Conservation (phyloP, 2,329 filamentous ascomycete species). For the Dichotomopilus funicola region DNA sequence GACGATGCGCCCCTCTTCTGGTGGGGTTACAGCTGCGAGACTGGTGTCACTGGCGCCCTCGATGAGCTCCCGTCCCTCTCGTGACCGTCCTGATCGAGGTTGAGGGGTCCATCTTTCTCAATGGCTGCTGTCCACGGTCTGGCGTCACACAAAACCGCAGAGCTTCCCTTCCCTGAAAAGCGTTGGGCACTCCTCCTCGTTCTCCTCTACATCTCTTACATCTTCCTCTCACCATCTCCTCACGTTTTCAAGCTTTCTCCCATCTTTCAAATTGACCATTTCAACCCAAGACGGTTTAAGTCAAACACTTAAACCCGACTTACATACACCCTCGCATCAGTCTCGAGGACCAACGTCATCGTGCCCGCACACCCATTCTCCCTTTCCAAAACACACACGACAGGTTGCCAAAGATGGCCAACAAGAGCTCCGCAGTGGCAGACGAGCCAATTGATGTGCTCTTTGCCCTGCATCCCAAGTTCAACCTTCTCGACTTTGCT, state of each 20-base stretch:
- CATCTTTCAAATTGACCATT: not conserved
- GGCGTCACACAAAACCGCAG: conserved; percentile 15
- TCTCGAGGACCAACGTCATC: not conserved
- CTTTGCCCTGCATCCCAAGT: conserved; percentile 54
- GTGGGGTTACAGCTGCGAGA: conserved; percentile 14
- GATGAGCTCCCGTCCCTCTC: conserved; percentile 5
- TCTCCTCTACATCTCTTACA: not conserved
- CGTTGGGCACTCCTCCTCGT: not conserved
- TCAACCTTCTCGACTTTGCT: conserved; percentile 53
- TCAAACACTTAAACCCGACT: not conserved
- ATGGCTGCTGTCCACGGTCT: conserved; percentile 4
- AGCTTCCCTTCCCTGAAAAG: conserved; percentile 2
- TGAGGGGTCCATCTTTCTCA: too few relatives aligned
- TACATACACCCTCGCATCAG: not conserved
- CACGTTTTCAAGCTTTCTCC: not conserved
- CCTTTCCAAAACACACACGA: not conserved
- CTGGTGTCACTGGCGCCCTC: too few relatives aligned
- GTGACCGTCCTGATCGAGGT: conserved; percentile 14
- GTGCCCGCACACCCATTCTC: not conserved
- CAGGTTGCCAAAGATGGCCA: conserved; percentile 43
- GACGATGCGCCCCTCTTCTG: conserved; percentile 16
- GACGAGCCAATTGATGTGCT: conserved; percentile 56
- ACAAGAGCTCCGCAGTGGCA: conserved; percentile 52
- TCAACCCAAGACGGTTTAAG: not conserved
- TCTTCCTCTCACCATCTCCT: not conserved